A percentile compares a stretch with the other conserved stretches of the same genome.
These are phyloP conservation scores for Vigna reflexopilosa DNA, from an alignment of 306 rosid genomes.

Conservation along the genomic window DNA sequence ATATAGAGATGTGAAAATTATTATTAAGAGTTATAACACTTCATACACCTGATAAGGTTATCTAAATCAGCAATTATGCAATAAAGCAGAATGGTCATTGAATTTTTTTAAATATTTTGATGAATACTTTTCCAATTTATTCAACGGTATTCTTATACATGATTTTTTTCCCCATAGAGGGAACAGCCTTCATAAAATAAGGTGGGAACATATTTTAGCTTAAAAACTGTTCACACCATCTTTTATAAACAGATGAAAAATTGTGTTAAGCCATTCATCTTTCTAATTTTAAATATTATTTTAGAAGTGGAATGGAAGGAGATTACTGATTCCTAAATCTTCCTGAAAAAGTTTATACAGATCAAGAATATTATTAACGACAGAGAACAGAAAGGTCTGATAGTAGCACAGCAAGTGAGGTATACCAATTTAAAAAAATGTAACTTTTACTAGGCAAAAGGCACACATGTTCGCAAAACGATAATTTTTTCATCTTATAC, in stretches of 20 bases:
- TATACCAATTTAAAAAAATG: background rate
- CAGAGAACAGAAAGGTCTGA: background rate
- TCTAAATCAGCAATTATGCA: conserved; percentile 8
- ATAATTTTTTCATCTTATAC: conserved; percentile 1
- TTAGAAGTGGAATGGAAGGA: conserved; percentile 2
- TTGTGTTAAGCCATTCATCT: conserved; percentile 9
- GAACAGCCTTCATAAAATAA: background rate
- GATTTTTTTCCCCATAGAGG: background rate
- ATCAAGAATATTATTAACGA: conserved; percentile 10
- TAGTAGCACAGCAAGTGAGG: conserved; percentile 14
- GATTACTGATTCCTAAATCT: conserved; percentile 13
- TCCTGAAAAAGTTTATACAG: conserved; percentile 24
- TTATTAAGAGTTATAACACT: background rate
- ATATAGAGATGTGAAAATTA: background rate
- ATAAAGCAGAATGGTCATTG: background rate
- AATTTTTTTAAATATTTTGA: conserved; percentile 12
- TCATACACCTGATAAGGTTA: conserved; percentile 20
- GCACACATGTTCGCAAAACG: background rate
- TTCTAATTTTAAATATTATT: background rate
- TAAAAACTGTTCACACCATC: background rate
- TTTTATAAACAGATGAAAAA: conserved; percentile 18
- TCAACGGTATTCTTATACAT: conserved; percentile 19
- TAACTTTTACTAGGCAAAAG: conserved; percentile 13
- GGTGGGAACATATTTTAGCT: conserved; percentile 9
- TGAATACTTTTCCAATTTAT: background rate